Base-by-base conservation (phyloP, 805 yeast species). In the Suhomyces prunicola region DNA sequence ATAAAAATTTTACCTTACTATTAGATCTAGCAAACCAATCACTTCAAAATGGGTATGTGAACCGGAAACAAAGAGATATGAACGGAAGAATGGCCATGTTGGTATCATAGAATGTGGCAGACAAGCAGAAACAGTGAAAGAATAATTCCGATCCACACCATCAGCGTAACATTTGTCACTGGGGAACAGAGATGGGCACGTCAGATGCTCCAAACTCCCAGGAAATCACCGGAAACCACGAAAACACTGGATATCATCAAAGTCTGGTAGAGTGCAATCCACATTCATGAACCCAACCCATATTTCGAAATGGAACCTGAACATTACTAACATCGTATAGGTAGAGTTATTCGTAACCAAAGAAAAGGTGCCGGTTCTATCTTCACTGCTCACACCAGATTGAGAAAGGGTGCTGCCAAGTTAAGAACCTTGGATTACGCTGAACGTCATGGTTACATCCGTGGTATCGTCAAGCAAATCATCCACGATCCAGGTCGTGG, bases 361-460 rank as follows among this genome's bases (percentile, higher is more conserved):
- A 92, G 99, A 91, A 94, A 94, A 85, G 98, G 98, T 88, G 97
- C 97, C 81, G 98, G 99, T 78, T 93, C 98, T 74, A 91, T 94
- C 87, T 94, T 94, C 91, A 88, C 96, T 78, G 87, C 99, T 74
- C 96, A 93, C 94, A 93, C 98, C 86, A 93, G 98, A 84, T 90
- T 94, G 81, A 91, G 99, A 89, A 90, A 94, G 84, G 99, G 99
- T 80, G 98, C 99, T 78, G 99, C 99, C 78, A 93, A 93, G 90
- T 87, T 93, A 80, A 90, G 99, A 88, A 88, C 97, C 77, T 87
- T 93, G 79, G 98, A 94, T 82, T 93, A 85, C 74, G 96, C 98
- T 80, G 99, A 94, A 85, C 93, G 97, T 79, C 97, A 93, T 81
- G 99, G 99, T 77, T 94, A 94, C 92, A 87, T 93, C 74, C 96